Base-by-base conservation (phyloP, 768 basidiomycete species). In the Russula earlei region DNA sequence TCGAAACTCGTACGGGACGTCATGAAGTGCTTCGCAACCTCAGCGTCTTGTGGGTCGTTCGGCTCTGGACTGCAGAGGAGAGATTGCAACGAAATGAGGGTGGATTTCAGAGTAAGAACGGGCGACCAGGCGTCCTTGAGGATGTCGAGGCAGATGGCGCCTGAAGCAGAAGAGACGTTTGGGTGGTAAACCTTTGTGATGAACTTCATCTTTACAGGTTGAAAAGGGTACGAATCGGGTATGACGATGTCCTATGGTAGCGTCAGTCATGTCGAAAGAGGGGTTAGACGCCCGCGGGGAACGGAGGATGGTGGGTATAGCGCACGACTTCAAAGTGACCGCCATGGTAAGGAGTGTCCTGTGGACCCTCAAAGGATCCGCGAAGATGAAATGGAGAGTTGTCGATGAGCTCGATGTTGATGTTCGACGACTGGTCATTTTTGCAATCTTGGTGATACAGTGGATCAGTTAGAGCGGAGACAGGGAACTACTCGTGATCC, bases 171-270 rank as follows among this genome's bases (percentile, higher is more conserved):
- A 19, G 92, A 95, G 38, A 98, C 78, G 66, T 98, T 98, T 3
- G 94, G 94, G 68, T 98, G 92, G 68, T 92, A 96, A 27, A 95
- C 87, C 69, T 92, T 92, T 36, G 94, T 98, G 59, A 95, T 83
- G 72, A 98, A 97, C 69, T 93, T 94, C 91, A 97, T 96, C 78
- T 97, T 96, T 52, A 94, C 86, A 0, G 95, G 92, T 67, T 92
- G 87, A 69, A 92, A 91, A 17, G 88, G 90, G 67, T 91, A 91
- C 47, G 89, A 82, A 42, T 92, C 90, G 8, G 93, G 93, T 63
- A 97, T 91, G 19, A 85, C 77, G 62, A 97, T 97, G 67, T 97
- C 93, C 90, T 91, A 64, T 33, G 22, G 34, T n/a, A 14, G 62
- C 52, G 61, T 38, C 58, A 36, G 40, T 20, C 54, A 9, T 10